phyloP scores from a whole-genome alignment of 495 filamentous ascomycete species.

The Pyronema domesticum region DNA sequence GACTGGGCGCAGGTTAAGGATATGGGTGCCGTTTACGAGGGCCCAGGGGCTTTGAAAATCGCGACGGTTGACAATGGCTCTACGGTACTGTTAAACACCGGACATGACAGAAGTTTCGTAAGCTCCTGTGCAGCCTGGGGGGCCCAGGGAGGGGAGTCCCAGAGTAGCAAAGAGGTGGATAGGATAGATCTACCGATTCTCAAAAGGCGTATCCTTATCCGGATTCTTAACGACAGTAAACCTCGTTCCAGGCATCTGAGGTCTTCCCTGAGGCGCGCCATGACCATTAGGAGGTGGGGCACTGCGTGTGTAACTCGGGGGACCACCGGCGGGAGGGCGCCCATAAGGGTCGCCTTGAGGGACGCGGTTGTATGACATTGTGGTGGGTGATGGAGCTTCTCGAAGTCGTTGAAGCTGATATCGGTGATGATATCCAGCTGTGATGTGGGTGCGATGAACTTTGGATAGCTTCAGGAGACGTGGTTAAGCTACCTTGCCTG shows the following conservation, averaged over 20 bases:
- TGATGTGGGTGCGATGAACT: too few relatives aligned
- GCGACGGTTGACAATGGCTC: neutral
- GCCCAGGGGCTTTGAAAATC: neutral
- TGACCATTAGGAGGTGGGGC: neutral
- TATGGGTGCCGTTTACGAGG: neutral
- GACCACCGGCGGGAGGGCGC: neutral
- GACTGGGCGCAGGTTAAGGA: neutral
- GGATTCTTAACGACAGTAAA: constrained; percentile 2
- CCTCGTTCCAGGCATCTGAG: neutral
- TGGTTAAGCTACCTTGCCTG: too few relatives aligned
- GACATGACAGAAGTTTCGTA: neutral
- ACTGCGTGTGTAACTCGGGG: neutral
- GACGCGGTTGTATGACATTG: neutral
- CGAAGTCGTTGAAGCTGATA: too few relatives aligned
- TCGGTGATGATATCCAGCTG: too few relatives aligned
- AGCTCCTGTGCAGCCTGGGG: too few relatives aligned
- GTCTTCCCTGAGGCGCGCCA: neutral
- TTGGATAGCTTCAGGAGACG: too few relatives aligned
- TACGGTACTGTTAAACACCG: neutral
- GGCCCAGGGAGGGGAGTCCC: too few relatives aligned
- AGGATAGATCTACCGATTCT: neutral
- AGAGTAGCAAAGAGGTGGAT: neutral
- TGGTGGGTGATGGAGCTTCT: neutral
- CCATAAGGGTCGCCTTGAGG: neutral
- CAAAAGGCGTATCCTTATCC: neutral